Evolutionary conservation across 345 rosid species (phyloP).

Genomic region (Nasturtium officinale): DNA sequence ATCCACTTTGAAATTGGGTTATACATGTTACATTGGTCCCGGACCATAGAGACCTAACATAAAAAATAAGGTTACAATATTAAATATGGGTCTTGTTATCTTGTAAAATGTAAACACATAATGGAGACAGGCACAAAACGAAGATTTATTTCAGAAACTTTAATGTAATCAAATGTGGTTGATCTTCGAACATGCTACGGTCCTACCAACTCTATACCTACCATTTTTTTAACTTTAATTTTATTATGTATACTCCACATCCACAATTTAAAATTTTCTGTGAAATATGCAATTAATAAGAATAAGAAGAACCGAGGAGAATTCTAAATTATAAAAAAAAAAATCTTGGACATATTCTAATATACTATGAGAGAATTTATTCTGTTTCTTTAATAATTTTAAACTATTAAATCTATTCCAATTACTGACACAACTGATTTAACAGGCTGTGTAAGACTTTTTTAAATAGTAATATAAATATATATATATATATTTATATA

Average conservation of each 20-base stretch:
- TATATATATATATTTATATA: too few species aligned
- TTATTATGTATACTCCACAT: neutral
- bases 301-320: neutral
- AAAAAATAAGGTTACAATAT: neutral
- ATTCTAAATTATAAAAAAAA: constrained; percentile 3
- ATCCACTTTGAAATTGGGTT: neutral
- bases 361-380: too few species aligned
- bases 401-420: neutral
- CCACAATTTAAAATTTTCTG: neutral
- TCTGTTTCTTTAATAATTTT: neutral
- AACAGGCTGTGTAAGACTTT: too few species aligned
- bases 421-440: neutral
- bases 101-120: constrained; percentile 12
- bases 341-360: too few species aligned
- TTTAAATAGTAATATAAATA: too few species aligned
- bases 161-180: constrained; percentile 36
- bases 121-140: constrained; percentile 9
- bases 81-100: neutral
- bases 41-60: neutral
- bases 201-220: constrained; percentile 37
- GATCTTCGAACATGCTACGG: constrained; percentile 37
- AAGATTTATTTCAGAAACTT: neutral
- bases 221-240: constrained; percentile 9
- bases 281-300: neutral
- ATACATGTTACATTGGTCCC: too few species aligned